Evolutionary conservation across 768 basidiomycete genomes (phyloP).

Genomic region (Baorangia bicolor): DNA sequence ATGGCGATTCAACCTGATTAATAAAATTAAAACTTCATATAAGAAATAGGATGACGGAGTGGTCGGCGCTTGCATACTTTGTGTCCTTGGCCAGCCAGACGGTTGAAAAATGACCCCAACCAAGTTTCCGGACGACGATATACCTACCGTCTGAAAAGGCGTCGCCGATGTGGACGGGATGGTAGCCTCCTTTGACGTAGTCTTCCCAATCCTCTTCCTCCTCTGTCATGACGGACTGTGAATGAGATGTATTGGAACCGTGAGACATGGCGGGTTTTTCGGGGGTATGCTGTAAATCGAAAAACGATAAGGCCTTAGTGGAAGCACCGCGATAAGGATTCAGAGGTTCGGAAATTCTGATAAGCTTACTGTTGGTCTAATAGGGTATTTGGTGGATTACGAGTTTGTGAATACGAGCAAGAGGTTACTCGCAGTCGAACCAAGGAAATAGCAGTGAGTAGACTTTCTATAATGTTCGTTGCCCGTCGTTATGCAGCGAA

Average conservation of each 20-base stretch:
- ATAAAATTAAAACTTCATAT: conserved; percentile 11
- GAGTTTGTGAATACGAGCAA: not conserved
- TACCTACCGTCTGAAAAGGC: conserved; percentile 86
- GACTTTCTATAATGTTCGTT: not conserved
- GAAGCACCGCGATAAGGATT: conserved; percentile 32
- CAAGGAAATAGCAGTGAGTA: not conserved
- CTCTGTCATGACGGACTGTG: conserved; percentile 80
- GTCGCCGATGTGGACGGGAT: conserved; percentile 95
- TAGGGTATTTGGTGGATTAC: conserved; percentile 23
- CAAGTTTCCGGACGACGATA: conserved; percentile 89
- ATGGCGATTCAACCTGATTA: conserved; percentile 82
- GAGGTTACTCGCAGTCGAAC: not conserved
- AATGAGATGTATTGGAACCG: conserved; percentile 72
- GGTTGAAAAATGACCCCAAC: conserved; percentile 94
- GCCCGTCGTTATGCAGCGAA: conserved; percentile 10
- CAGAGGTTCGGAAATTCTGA: conserved; percentile 23
- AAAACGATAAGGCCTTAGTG: conserved; percentile 32
- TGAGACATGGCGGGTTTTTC: conserved; percentile 54
- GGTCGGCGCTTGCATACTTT: conserved; percentile 51
- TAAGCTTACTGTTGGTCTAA: conserved; percentile 30
- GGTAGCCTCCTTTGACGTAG: conserved; percentile 79
- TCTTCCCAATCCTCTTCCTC: conserved; percentile 95
- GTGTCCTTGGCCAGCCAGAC: conserved; percentile 87
- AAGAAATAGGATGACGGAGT: not conserved
- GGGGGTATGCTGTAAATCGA: conserved; percentile 36